Percentiles rank a stretch among this genome's conserved stretches.
phyloP scores from a whole-genome alignment of 257 asterid species.

The Nicotiana attenuata region DNA sequence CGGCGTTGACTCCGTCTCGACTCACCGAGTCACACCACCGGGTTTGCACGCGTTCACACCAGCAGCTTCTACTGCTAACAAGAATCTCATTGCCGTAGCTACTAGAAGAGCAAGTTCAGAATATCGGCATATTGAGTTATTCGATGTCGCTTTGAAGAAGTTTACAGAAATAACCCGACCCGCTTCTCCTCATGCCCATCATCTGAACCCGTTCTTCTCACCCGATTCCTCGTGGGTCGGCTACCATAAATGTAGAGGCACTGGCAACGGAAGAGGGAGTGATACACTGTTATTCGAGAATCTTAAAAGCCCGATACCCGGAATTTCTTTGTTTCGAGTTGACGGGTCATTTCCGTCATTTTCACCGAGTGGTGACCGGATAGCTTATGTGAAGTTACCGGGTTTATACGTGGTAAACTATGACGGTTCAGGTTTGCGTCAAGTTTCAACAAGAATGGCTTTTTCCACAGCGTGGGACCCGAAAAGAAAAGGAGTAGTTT shows the following conservation, averaged over 20 bases:
- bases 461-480: slow-evolving; percentile 83
- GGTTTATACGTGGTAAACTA: slow-evolving; percentile 67
- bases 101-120: slow-evolving; percentile 61
- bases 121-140: slow-evolving; percentile 72
- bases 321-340: slow-evolving; percentile 54
- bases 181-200: slow-evolving; percentile 56
- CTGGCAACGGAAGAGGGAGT: slow-evolving; percentile 22
- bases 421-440: slow-evolving; percentile 66
- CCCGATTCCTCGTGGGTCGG: slow-evolving; percentile 57
- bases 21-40: slow-evolving; percentile 68
- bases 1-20: slow-evolving; percentile 34
- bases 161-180: slow-evolving; percentile 49
- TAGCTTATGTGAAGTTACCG: slow-evolving; percentile 57
- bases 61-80: slow-evolving; percentile 46
- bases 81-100: slow-evolving; percentile 68
- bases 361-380: slow-evolving; percentile 60
- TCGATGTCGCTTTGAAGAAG: slow-evolving; percentile 33
- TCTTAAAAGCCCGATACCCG: slow-evolving; percentile 43
- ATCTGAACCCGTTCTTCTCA: slow-evolving; percentile 70
- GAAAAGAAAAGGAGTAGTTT: slow-evolving; percentile 72
- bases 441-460: slow-evolving; percentile 30
- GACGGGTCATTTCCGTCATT: slow-evolving; percentile 87
- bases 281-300: slow-evolving; percentile 50
- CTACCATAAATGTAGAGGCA: slow-evolving; percentile 69
- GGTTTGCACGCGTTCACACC: slow-evolving; percentile 96